Evolutionary conservation across 2,329 filamentous ascomycete species (phyloP).

Genomic region (Beauveria brongniartii): DNA sequence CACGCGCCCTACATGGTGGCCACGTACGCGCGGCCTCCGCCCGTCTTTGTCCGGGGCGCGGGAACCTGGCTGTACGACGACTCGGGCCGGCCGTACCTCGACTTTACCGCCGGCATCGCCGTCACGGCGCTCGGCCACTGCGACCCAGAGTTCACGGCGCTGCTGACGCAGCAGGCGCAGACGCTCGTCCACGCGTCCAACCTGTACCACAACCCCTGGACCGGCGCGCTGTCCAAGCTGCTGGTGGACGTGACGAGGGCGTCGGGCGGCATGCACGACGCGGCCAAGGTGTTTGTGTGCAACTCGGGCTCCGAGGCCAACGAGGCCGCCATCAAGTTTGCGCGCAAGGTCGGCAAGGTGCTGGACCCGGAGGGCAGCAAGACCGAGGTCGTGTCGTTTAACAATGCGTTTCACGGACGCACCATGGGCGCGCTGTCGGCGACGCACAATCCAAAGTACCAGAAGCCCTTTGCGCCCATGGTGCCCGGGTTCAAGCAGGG

Average conservation of each 20-base stretch:
- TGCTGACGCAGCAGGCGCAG: constrained; percentile 71
- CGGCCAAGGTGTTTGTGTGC: constrained; percentile 77
- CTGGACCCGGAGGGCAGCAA: constrained; percentile 65
- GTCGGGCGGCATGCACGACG: constrained; percentile 75
- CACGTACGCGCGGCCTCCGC: constrained; percentile 83
- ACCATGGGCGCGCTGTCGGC: constrained; percentile 95
- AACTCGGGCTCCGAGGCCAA: constrained; percentile 97
- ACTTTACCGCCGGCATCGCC: constrained; percentile 93
- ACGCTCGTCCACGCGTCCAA: constrained; percentile 89
- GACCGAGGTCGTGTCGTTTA: constrained; percentile 81
- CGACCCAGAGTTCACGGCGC: constrained; percentile 65
- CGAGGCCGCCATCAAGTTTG: constrained; percentile 95
- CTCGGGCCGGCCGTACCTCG: constrained; percentile 75
- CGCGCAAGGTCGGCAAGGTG: constrained; percentile 79
- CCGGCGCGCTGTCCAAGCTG: constrained; percentile 76
- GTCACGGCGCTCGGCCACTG: constrained; percentile 91
- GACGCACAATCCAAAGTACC: constrained; percentile 96
- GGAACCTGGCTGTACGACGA: constrained; percentile 87
- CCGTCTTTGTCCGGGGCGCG: constrained; percentile 81
- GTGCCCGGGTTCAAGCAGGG: constrained; percentile 86
- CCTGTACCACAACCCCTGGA: constrained; percentile 96
- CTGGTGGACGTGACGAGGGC: constrained; percentile 74
- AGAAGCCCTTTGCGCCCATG: constrained; percentile 91
- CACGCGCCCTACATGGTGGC: constrained; percentile 87
- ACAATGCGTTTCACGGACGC: constrained; percentile 88